Percentiles rank a stretch among this genome's conserved stretches.
phyloP scores from a whole-genome alignment of 2,329 filamentous ascomycete species.

The Colletotrichum navitas region DNA sequence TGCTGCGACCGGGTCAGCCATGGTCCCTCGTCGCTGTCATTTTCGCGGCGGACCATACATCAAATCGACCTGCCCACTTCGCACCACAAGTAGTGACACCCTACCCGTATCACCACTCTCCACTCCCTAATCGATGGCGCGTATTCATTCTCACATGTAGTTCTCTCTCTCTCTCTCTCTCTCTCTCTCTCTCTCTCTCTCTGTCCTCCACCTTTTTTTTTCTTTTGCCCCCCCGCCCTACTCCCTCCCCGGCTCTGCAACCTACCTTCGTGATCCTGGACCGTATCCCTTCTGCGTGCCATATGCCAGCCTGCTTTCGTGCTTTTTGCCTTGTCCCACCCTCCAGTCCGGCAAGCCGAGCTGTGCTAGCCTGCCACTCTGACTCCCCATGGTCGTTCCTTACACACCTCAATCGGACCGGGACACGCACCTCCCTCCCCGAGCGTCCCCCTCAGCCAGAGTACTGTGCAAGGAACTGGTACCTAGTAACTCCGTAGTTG shows the following conservation, averaged over 20 bases:
- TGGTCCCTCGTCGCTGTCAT: constrained; percentile 27
- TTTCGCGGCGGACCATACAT: constrained; percentile 21
- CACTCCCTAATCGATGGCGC: constrained; percentile 36
- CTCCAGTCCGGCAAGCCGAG: constrained; percentile 36
- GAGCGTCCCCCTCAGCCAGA: constrained; percentile 5
- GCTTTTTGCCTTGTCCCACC: constrained; percentile 38
- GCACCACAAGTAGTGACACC: constrained; percentile 41
- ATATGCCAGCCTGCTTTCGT: constrained; percentile 43
- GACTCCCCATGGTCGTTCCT: constrained; percentile 29
- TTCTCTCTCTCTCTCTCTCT: too few relatives aligned
- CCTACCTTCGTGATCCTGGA: constrained; percentile 27
- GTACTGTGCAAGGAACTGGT: constrained; percentile 18
- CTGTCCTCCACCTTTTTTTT: too few relatives aligned
- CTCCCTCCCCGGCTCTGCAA: constrained; percentile 24
- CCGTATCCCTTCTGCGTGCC: constrained; percentile 35
- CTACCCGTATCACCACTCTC: constrained; percentile 41
- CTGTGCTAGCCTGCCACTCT: constrained; percentile 30
- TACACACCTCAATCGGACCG: constrained; percentile 32
- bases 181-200: too few relatives aligned
- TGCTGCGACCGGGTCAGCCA: constrained; percentile 12
- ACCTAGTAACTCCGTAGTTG: constrained; percentile 27
- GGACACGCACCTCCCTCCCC: constrained; percentile 5
- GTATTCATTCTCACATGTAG: constrained; percentile 36
- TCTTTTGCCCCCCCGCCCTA: not conserved
- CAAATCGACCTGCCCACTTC: constrained; percentile 35